Percentiles rank a stretch among this genome's conserved stretches.
Conservation (phyloP, 176 grass and related monocot species). For the barley (Hordeum vulgare) region DNA sequence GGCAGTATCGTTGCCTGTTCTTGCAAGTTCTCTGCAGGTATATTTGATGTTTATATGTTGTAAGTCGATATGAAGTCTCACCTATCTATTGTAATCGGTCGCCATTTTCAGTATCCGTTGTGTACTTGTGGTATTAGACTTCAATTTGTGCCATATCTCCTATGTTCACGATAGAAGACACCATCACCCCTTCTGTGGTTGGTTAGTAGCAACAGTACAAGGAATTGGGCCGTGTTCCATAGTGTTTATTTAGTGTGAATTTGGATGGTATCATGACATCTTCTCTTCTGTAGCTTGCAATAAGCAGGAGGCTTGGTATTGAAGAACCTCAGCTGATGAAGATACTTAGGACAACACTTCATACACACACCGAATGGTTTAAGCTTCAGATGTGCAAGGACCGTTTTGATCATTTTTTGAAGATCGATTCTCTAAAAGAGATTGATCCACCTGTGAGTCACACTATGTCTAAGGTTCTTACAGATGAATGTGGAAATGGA, state of each 20-base stretch:
- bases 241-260: not conserved
- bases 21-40: conserved; percentile 93
- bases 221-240: not conserved
- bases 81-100: not conserved
- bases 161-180: not conserved
- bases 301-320: conserved; percentile 93
- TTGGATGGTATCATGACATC: conserved; percentile 7
- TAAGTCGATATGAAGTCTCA: not conserved
- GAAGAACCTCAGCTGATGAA: conserved; percentile 97
- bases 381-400: conserved; percentile 99
- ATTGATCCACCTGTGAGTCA: conserved; percentile 37
- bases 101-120: not conserved
- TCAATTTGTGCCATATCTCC: not conserved
- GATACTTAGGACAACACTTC: conserved; percentile 79
- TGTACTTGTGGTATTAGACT: not conserved
- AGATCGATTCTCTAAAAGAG: conserved; percentile 91
- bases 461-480: conserved; percentile 31
- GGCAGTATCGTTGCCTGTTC: conserved; percentile 59
- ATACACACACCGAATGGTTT: conserved; percentile 92
- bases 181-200: conserved; percentile 7
- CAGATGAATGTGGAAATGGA: conserved; percentile 67
- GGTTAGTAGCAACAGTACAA: not conserved
- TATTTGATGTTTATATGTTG: conserved; percentile 4
- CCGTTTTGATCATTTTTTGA: conserved; percentile 79
- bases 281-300: conserved; percentile 61